Evolutionary conservation across 208 protist species (phyloP).

Genomic region (Crithidia brevicula): DNA sequence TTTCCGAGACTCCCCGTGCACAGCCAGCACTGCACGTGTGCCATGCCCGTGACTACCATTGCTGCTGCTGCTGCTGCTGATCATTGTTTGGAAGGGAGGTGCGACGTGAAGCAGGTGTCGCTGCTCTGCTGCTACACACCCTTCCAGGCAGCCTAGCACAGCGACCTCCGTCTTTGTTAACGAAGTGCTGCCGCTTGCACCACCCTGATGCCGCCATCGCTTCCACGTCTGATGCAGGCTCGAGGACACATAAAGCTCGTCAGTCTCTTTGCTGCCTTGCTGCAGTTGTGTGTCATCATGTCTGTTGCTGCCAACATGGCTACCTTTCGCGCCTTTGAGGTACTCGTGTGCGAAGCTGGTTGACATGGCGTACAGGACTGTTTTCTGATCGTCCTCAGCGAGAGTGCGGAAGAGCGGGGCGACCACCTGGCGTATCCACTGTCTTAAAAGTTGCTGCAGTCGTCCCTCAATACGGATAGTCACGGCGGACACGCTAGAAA

Average conservation of each 20-base stretch:
- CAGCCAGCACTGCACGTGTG: too few species aligned
- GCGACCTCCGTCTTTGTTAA: background rate
- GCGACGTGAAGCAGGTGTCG: background rate
- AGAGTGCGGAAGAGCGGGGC: conserved; percentile 16
- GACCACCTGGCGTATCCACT: conserved; percentile 25
- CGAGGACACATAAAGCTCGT: background rate
- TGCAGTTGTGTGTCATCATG: too few species aligned
- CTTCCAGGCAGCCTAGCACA: conserved; percentile 1
- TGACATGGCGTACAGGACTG: background rate
- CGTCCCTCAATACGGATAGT: background rate
- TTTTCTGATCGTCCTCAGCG: background rate
- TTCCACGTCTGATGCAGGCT: conserved; percentile 18
- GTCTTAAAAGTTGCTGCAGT: background rate
- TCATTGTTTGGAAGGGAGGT: background rate
- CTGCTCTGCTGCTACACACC: background rate
- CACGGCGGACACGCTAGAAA: too few species aligned
- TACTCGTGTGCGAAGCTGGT: conserved; percentile 10
- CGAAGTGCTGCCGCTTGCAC: background rate
- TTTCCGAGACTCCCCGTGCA: too few species aligned
- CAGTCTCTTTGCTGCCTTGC: background rate
- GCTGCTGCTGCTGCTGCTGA: background rate
- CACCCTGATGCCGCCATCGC: conserved; percentile 19
- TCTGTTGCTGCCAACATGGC: too few species aligned
- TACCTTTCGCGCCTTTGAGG: too few species aligned
- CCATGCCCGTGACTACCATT: too few species aligned